Evolutionary conservation across 371 early-diverging fungal species (phyloP).

Genomic region (Actinomortierella wolfii): DNA sequence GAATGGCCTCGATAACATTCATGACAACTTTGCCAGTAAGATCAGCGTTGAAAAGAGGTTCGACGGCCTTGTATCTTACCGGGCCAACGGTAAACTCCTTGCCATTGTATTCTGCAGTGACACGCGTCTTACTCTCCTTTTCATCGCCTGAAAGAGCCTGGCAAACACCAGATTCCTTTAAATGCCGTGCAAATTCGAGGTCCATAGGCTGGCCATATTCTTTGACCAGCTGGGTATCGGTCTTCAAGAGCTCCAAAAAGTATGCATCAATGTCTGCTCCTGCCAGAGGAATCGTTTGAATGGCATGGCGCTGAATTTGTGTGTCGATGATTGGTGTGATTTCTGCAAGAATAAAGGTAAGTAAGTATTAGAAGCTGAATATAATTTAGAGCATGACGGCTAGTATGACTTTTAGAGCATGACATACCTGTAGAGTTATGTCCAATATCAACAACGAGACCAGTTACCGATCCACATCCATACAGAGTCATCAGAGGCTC

Average conservation of each 20-base stretch:
- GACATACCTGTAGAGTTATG: constrained; percentile 68
- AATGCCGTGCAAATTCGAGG: constrained; percentile 57
- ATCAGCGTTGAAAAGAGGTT: constrained; percentile 69
- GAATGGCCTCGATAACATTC: constrained; percentile 66
- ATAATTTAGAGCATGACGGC: background rate
- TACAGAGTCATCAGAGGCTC: constrained; percentile 83
- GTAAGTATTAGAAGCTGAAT: background rate
- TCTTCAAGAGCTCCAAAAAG: constrained; percentile 59
- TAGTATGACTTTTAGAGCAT: constrained; percentile 8
- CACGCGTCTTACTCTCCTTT: constrained; percentile 49
- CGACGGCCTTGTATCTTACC: constrained; percentile 60
- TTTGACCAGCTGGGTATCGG: constrained; percentile 57
- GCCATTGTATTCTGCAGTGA: constrained; percentile 62
- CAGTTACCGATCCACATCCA: constrained; percentile 79
- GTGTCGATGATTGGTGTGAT: constrained; percentile 78
- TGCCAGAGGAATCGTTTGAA: constrained; percentile 67
- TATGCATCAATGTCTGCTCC: constrained; percentile 70
- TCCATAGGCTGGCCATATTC: constrained; percentile 55
- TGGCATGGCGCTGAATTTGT: constrained; percentile 60
- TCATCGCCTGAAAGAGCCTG: constrained; percentile 56
- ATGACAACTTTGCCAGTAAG: constrained; percentile 50
- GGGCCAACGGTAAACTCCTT: constrained; percentile 66
- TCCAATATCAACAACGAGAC: constrained; percentile 90
- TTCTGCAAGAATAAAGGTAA: constrained; percentile 45
- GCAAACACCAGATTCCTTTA: constrained; percentile 68